phyloP scores from a whole-genome alignment of 352 stramenopile species.

The Pilasporangium apinafurcum region DNA sequence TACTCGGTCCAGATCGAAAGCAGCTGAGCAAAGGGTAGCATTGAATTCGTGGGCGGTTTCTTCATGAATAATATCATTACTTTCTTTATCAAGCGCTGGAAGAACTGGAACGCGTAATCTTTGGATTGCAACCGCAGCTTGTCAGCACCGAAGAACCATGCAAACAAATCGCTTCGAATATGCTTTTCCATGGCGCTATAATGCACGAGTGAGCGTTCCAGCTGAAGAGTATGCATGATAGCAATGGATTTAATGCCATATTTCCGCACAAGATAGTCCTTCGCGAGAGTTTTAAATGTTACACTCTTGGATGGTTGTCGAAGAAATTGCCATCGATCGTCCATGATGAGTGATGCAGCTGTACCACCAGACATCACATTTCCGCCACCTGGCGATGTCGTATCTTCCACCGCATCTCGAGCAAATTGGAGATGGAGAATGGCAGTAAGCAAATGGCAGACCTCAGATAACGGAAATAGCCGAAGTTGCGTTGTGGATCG shows the following conservation, averaged over 20 bases:
- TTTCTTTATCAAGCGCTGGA: slow-evolving; percentile 39
- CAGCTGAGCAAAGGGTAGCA: slow-evolving; percentile 31
- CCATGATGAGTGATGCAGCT: slow-evolving; percentile 11
- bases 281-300: slow-evolving; percentile 52
- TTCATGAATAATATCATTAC: slow-evolving; percentile 29
- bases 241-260: slow-evolving; percentile 76
- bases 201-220: slow-evolving; percentile 60
- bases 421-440: slow-evolving; percentile 64
- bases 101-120: slow-evolving; percentile 57
- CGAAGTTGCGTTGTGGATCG: slow-evolving; percentile 24
- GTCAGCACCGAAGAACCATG: slow-evolving; percentile 60
- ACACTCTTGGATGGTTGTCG: slow-evolving; percentile 6
- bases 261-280: slow-evolving; percentile 56
- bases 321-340: slow-evolving; percentile 32
- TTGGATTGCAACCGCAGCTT: slow-evolving; percentile 28
- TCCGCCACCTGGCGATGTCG: neutral
- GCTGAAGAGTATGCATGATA: slow-evolving; percentile 56
- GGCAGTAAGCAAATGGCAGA: slow-evolving; percentile 50
- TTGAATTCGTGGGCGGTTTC: slow-evolving; percentile 12
- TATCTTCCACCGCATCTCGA: slow-evolving; percentile 24
- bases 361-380: slow-evolving; percentile 3
- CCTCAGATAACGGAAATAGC: slow-evolving; percentile 46
- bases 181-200: slow-evolving; percentile 39
- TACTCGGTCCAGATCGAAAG: slow-evolving; percentile 51
- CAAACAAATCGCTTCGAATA: slow-evolving; percentile 51